Conservation (phyloP, 2,329 filamentous ascomycete genomes). For the Trichoderma sp. region DNA sequence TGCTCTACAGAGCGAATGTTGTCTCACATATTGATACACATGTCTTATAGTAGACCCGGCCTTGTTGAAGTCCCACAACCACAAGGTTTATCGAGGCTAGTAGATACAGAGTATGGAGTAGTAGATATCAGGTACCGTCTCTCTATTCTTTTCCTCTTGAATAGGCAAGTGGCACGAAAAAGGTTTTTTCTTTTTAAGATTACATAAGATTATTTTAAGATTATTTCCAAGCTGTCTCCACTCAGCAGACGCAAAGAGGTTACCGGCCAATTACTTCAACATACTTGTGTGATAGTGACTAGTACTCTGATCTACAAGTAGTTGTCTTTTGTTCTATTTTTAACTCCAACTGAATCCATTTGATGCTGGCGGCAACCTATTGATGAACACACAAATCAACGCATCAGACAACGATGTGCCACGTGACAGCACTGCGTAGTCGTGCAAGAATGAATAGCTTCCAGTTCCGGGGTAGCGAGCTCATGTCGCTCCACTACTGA, state of each 20-base stretch:
- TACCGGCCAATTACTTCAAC: background rate
- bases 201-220: background rate
- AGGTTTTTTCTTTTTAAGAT: conserved; percentile 2
- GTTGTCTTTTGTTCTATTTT: background rate
- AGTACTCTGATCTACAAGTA: background rate
- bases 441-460: background rate
- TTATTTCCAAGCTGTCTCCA: background rate
- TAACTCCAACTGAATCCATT: background rate
- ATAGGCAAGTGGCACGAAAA: background rate
- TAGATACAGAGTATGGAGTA: background rate
- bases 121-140: no score
- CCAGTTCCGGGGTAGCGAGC: background rate
- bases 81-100: background rate
- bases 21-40: background rate
- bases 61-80: background rate
- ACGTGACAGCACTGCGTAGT: background rate
- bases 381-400: background rate
- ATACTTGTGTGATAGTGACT: background rate
- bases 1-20: background rate
- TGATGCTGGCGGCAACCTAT: background rate
- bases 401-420: background rate
- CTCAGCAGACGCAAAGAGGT: background rate
- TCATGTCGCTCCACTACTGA: background rate
- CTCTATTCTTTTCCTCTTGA: background rate
- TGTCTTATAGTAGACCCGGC: background rate